Conservation (phyloP, 148 eudicot species). For the Vaccinium darrowii region DNA sequence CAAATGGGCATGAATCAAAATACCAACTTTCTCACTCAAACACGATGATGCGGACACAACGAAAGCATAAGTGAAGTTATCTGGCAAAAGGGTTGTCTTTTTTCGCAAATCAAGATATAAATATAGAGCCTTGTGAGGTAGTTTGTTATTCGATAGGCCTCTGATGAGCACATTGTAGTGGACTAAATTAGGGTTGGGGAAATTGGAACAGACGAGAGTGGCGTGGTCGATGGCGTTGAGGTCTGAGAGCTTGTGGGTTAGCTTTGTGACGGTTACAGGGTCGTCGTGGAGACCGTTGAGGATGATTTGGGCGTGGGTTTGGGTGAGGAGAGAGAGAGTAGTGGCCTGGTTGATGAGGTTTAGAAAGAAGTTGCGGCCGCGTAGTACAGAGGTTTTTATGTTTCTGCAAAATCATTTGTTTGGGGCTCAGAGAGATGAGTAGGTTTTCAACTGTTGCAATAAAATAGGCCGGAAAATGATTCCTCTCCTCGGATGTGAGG, state of each 20-base stretch:
- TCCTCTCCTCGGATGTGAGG: too few relatives aligned
- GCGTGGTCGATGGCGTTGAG: conserved; percentile 47
- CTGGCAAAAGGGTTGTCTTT: conserved; percentile 5
- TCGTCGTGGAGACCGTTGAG: conserved; percentile 42
- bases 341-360: conserved; percentile 39
- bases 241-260: conserved; percentile 53
- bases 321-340: conserved; percentile 42
- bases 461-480: too few relatives aligned
- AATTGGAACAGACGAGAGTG: conserved; percentile 36
- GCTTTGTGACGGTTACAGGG: conserved; percentile 53
- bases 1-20: conserved; percentile 55
- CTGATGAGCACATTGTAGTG: conserved; percentile 36
- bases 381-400: conserved; percentile 11
- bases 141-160: conserved; percentile 9
- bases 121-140: background rate
- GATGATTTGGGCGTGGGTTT: conserved; percentile 72
- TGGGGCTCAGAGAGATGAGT: background rate
- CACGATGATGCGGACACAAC: conserved; percentile 21
- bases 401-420: conserved; percentile 50
- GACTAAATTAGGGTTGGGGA: conserved; percentile 52
- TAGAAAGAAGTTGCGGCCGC: conserved; percentile 37
- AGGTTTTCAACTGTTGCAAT: background rate
- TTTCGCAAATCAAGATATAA: background rate
- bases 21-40: conserved; percentile 37
- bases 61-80: conserved; percentile 19